Evolutionary conservation across 768 basidiomycete genomes (phyloP).

Genomic region (Pleurotus ostreatus): DNA sequence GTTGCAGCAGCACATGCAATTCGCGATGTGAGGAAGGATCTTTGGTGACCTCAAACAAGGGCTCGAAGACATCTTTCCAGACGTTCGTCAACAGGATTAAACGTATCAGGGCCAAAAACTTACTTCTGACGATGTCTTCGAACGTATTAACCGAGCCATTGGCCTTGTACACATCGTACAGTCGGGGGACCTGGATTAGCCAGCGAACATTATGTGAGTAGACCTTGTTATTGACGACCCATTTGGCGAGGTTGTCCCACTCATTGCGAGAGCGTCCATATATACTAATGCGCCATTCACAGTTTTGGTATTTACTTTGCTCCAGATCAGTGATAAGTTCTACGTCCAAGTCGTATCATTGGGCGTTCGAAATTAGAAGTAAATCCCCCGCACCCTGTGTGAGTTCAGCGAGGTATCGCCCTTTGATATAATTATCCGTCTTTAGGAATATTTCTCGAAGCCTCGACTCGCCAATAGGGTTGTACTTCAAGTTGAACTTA

Average conservation of each 20-base stretch:
- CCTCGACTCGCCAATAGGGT: conserved; percentile 92
- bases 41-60: conserved; percentile 93
- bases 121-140: conserved; percentile 87
- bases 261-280: conserved; percentile 82
- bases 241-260: conserved; percentile 98
- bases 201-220: conserved; percentile 97
- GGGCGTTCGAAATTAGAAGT: neutral
- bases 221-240: conserved; percentile 92
- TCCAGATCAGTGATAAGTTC: conserved; percentile 98
- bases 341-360: conserved; percentile 24
- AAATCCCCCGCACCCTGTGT: conserved; percentile 62
- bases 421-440: conserved; percentile 92
- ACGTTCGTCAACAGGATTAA: neutral
- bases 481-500: conserved; percentile 97
- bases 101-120: conserved; percentile 22
- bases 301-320: conserved; percentile 99
- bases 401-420: conserved; percentile 90
- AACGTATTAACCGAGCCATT: conserved; percentile 82
- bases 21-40: conserved; percentile 90
- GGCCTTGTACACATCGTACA: conserved; percentile 94
- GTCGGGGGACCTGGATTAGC: conserved; percentile 92
- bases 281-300: conserved; percentile 96
- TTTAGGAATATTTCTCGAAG: conserved; percentile 97
- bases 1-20: conserved; percentile 90
- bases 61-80: conserved; percentile 78